Percentiles rank a stretch among this genome's conserved stretches.
Evolutionary conservation across 768 basidiomycete species (phyloP).

Genomic region (Lactifluus volemus): DNA sequence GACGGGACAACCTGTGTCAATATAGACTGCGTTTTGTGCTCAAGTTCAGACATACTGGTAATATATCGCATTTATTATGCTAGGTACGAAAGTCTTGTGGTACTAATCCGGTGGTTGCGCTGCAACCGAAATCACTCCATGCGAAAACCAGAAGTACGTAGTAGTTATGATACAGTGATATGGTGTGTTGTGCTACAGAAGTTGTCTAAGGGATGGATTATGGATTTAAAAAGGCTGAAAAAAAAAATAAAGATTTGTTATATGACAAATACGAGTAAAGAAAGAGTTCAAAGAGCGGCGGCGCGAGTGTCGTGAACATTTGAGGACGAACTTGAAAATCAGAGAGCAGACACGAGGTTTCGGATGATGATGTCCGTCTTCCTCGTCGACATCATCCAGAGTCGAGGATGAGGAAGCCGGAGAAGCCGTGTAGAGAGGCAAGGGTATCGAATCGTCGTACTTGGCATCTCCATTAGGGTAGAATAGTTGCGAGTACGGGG

Average conservation of each 20-base stretch:
- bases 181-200: constrained; percentile 4
- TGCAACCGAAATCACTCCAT: not conserved
- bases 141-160: not conserved
- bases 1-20: not conserved
- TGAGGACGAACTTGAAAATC: not conserved
- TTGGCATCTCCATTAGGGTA: constrained; percentile 64
- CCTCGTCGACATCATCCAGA: not conserved
- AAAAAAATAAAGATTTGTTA: not conserved
- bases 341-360: not conserved
- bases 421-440: constrained; percentile 54
- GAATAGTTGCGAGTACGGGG: constrained; percentile 74
- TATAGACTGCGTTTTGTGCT: not conserved
- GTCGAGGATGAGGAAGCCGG: not conserved
- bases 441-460: constrained; percentile 52
- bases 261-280: too few species aligned
- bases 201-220: not conserved
- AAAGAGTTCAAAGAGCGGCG: not conserved
- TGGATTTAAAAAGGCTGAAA: not conserved
- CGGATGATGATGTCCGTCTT: not conserved
- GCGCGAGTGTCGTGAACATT: not conserved
- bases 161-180: constrained; percentile 9
- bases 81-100: not conserved
- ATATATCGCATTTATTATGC: not conserved
- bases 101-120: not conserved
- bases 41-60: not conserved